phyloP scores from a whole-genome alignment of 2,329 filamentous ascomycete genomes.

The Xylaria hypoxylon region DNA sequence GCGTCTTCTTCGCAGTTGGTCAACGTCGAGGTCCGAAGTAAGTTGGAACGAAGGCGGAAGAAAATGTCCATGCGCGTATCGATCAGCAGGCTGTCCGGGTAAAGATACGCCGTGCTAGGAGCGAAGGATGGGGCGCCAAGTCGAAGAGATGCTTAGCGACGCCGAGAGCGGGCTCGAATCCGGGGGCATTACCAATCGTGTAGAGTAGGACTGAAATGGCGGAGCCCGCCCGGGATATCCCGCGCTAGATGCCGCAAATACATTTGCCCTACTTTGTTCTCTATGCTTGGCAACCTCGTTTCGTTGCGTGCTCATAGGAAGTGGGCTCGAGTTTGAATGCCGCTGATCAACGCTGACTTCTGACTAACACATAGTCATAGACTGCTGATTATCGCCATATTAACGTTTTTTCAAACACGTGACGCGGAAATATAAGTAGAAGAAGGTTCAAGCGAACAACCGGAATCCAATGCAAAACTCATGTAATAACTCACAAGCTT shows the following conservation, averaged over 20 bases:
- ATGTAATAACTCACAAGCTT: neutral
- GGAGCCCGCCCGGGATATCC: no score
- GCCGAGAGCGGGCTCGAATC: conserved; percentile 33
- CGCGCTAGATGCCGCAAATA: conserved; percentile 17
- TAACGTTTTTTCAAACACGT: neutral
- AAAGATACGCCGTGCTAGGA: neutral
- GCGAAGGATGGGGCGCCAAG: conserved; percentile 25
- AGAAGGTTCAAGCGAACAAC: neutral
- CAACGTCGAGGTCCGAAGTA: neutral
- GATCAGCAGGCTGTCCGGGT: conserved; percentile 8
- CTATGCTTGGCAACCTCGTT: neutral
- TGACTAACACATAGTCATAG: neutral
- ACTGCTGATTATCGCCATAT: neutral
- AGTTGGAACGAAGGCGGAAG: neutral
- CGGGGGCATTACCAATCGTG: conserved; percentile 24
- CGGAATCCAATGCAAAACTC: neutral
- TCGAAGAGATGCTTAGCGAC: conserved; percentile 14
- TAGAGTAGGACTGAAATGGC: neutral
- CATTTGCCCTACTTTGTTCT: conserved; percentile 4
- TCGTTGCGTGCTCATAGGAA: no score
- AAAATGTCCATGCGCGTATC: neutral
- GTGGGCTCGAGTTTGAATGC: neutral
- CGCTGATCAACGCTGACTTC: neutral
- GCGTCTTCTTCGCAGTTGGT: neutral
- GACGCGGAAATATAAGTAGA: no score